phyloP scores from a whole-genome alignment of 176 grass and related monocot genomes.

The Areca catechu region DNA sequence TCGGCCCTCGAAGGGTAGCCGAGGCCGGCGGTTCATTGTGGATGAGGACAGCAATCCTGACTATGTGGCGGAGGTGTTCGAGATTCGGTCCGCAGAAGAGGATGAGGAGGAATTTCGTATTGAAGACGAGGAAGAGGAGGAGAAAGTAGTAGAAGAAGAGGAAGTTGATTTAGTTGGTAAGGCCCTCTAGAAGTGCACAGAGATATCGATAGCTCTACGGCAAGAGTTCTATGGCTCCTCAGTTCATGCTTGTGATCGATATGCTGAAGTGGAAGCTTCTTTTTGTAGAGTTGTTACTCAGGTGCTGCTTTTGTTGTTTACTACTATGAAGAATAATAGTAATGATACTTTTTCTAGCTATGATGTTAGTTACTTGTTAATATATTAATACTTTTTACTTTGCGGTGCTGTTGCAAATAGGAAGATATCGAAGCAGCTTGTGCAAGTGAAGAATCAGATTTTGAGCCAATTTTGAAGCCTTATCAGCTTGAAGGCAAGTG shows the following conservation, averaged over 20 bases:
- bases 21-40: too few species aligned
- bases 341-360: too few species aligned
- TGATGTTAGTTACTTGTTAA: background rate
- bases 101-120: too few species aligned
- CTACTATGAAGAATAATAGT: too few species aligned
- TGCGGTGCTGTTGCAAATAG: conserved; percentile 33
- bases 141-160: conserved; percentile 5
- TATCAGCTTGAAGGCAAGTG: too few species aligned
- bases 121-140: conserved; percentile 12
- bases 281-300: conserved; percentile 74
- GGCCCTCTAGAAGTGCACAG: conserved; percentile 68
- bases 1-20: conserved; percentile 3
- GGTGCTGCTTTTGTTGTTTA: conserved; percentile 27
- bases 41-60: too few species aligned
- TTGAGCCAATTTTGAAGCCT: conserved; percentile 72
- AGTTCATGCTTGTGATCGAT: conserved; percentile 42
- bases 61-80: too few species aligned
- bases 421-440: conserved; percentile 71
- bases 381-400: background rate
- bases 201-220: conserved; percentile 56
- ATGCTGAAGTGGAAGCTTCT: conserved; percentile 66
- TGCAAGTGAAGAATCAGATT: conserved; percentile 49
- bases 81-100: too few species aligned
- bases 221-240: conserved; percentile 61
- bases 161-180: conserved; percentile 60